These are phyloP conservation scores for Candida smagusa DNA, from an alignment of 1,139 yeast species.

Conservation along the genomic window DNA sequence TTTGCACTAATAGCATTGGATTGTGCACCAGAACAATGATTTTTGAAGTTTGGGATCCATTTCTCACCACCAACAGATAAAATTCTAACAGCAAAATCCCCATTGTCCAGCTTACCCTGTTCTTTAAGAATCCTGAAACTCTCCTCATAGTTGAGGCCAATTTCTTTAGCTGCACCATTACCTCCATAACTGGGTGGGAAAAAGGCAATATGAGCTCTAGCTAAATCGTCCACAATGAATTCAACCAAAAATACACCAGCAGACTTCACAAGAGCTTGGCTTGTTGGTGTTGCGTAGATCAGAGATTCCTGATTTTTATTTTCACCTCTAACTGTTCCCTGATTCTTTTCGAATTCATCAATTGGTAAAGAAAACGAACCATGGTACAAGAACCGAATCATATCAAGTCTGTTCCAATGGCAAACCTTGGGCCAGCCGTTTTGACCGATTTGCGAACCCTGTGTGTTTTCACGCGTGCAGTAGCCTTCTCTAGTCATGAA, in stretches of 20 bases:
- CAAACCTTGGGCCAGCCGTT: conserved; percentile 56
- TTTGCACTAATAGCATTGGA: conserved; percentile 30
- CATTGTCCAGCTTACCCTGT: conserved; percentile 20
- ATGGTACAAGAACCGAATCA: conserved; percentile 74
- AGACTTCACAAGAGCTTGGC: conserved; percentile 47
- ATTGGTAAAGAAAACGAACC: conserved; percentile 72
- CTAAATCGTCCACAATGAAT: conserved; percentile 57
- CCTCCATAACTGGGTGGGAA: conserved; percentile 57
- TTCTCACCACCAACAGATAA: conserved; percentile 44
- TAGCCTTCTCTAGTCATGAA: conserved; percentile 70
- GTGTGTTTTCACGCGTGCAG: conserved; percentile 49
- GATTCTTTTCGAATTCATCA: conserved; percentile 46
- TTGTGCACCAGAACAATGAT: conserved; percentile 14
- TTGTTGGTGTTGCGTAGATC: conserved; percentile 30
- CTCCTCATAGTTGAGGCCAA: conserved; percentile 46
- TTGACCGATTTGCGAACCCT: conserved; percentile 40
- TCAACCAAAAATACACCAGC: conserved; percentile 77
- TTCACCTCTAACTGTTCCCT: conserved; percentile 18
- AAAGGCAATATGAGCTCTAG: conserved; percentile 60
- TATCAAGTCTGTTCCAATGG: conserved; percentile 83
- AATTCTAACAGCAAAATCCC: conserved; percentile 48
- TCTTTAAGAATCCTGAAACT: conserved; percentile 39
- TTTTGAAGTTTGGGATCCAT: conserved; percentile 28
- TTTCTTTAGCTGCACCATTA: conserved; percentile 51
- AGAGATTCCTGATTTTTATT: conserved; percentile 16